Evolutionary conservation across 2,329 filamentous ascomycete genomes (phyloP), one percentile per base, ranked within the genome.

Genomic region (Fonsecaea monophora): DNA sequence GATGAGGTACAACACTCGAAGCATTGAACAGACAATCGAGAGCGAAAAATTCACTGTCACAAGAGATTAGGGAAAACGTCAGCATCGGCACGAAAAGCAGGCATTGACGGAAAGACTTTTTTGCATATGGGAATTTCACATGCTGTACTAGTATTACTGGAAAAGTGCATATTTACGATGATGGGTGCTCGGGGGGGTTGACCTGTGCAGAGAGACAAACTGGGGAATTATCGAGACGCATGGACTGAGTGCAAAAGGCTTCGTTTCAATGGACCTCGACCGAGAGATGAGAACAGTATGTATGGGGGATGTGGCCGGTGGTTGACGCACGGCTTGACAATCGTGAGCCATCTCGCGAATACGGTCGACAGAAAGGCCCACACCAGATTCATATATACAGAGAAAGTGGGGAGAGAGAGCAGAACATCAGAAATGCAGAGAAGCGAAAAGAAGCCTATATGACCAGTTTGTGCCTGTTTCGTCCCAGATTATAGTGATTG

Each of bases 111-210:
- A 37, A 34, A 55, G 12, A 8, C 12, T 34, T 34, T 55, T 55
- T 54, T 35, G 53, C 53, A 55, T 55, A 55, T 35, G 25, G 53
- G 53, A 32, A 7, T 13, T 55, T 30, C n/a, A 34, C 53, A 55
- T 37, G 30, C n/a, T 55, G 53, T 55, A 55, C 34, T 37, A 55
- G 45, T 50, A 50, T 50, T 50, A 50, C 45, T 6, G 18, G 18
- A 21, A 21, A 21, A 21, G 3, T 50, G 21, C 45, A 50, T 50
- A 10, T 25, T 50, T 50, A 9, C 45, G 12, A 10, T 12, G 45
- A 4, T 50, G 18, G 25, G 2, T 25, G 25, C 25, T 25, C 9
- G 3, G 45, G 18, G 18, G 9, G 8, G 30, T 25, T 50, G 18
- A 50, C 18, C 18, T n/a, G 45, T 25, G 45, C 45, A 25, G 25